Conservation (phyloP, 768 basidiomycete species). For the Gautieria morchelliformis region DNA sequence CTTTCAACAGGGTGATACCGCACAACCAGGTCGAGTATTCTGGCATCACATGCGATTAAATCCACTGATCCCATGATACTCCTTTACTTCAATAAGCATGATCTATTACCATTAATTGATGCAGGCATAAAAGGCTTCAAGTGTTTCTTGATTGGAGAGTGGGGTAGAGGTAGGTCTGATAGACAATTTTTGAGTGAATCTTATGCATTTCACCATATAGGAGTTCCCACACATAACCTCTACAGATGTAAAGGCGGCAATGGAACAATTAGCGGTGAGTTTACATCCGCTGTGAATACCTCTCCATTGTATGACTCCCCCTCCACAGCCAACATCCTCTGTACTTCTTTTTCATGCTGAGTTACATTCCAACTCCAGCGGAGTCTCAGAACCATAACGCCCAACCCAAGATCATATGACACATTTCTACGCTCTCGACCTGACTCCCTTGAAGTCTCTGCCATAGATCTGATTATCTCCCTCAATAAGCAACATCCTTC, state of each 20-base stretch:
- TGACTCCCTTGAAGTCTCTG: too few species aligned
- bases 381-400: conserved; percentile 10
- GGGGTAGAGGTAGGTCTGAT: conserved; percentile 67
- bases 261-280: conserved; percentile 56
- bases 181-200: too few species aligned
- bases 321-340: conserved; percentile 47
- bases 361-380: conserved; percentile 29
- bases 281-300: not conserved
- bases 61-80: too few species aligned
- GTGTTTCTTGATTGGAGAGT: conserved; percentile 91
- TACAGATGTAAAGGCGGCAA: conserved; percentile 54
- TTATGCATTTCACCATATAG: conserved; percentile 28
- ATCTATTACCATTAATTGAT: conserved; percentile 78
- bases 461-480: conserved; percentile 66
- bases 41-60: too few species aligned
- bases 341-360: too few species aligned
- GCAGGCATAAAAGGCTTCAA: too few species aligned
- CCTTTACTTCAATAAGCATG: conserved; percentile 31
- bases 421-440: conserved; percentile 83
- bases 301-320: not conserved
- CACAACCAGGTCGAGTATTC: conserved; percentile 57
- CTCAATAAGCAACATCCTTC: conserved; percentile 54
- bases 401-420: conserved; percentile 50
- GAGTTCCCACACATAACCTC: conserved; percentile 88
- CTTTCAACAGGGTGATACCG: too few species aligned